These are phyloP conservation scores for Sclerotinia trifoliorum DNA, from an alignment of 2,329 filamentous ascomycete species.

Conservation along the genomic window DNA sequence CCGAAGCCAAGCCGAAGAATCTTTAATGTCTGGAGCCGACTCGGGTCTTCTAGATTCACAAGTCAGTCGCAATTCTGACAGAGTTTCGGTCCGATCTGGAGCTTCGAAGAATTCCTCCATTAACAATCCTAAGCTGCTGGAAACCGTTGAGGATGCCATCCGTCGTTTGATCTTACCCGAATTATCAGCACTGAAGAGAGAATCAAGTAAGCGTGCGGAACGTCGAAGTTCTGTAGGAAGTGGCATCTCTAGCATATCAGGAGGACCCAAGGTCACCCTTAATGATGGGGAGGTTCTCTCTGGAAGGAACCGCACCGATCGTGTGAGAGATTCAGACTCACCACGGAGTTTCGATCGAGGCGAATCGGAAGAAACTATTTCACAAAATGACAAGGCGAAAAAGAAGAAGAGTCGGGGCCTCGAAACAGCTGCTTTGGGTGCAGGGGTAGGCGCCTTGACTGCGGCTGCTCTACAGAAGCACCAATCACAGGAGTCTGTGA, in stretches of 20 bases:
- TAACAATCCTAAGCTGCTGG: conserved; percentile 69
- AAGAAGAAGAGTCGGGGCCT: conserved; percentile 36
- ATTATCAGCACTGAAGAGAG: conserved; percentile 84
- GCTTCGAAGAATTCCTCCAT: conserved; percentile 57
- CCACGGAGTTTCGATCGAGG: conserved; percentile 42
- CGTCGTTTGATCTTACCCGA: conserved; percentile 78
- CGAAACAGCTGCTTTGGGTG: conserved; percentile 35
- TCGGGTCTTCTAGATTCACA: conserved; percentile 55
- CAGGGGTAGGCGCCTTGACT: conserved; percentile 55
- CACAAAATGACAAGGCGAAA: conserved; percentile 49
- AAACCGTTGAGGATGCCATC: conserved; percentile 74
- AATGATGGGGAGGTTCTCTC: conserved; percentile 57
- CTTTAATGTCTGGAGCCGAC: conserved; percentile 47
- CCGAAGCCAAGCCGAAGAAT: conserved; percentile 52
- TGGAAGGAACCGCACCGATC: conserved; percentile 51
- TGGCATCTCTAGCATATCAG: conserved; percentile 54
- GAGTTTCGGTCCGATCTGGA: conserved; percentile 58
- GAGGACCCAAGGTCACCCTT: conserved; percentile 58
- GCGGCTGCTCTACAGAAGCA: conserved; percentile 62
- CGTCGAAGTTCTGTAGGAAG: conserved; percentile 39
- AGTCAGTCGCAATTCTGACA: conserved; percentile 55
- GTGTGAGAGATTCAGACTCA: conserved; percentile 33
- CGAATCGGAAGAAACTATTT: conserved; percentile 47
- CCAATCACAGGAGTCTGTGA: conserved; percentile 60
- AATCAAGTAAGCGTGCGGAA: conserved; percentile 71